These are phyloP conservation scores for Diplodia seriata DNA, from an alignment of 2,329 filamentous ascomycete species.

Conservation along the genomic window DNA sequence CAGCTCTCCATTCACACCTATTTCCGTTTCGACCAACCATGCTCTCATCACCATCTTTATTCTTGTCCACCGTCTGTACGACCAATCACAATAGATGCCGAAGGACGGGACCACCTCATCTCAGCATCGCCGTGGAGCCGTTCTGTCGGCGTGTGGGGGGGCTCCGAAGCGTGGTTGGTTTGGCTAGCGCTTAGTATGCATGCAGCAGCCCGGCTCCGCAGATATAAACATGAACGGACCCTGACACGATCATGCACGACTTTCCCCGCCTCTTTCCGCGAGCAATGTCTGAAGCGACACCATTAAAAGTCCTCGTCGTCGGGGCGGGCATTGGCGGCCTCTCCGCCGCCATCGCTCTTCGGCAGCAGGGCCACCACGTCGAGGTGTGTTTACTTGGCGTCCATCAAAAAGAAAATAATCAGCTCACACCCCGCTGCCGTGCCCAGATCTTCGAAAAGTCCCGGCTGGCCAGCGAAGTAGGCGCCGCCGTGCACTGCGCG, in stretches of 20 bases:
- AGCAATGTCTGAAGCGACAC: neutral
- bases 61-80: no score
- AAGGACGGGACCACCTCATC: neutral
- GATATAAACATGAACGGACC: neutral
- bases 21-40: no score
- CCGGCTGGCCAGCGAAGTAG: conserved; percentile 61
- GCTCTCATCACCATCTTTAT: no score
- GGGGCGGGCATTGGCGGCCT: conserved; percentile 62
- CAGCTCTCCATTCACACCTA: no score
- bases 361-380: conserved; percentile 60
- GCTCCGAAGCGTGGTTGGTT: neutral
- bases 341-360: conserved; percentile 60
- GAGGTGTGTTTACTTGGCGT: neutral
- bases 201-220: conserved; percentile 1
- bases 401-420: no score
- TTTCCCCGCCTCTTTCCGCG: no score
- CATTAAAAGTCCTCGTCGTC: conserved; percentile 44
- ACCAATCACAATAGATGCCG: no score
- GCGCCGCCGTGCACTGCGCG: conserved; percentile 68
- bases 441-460: conserved; percentile 63
- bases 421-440: neutral
- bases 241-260: neutral
- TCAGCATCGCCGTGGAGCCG: neutral
- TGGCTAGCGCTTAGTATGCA: conserved; percentile 3
- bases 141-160: neutral